Conservation (phyloP, 140 eudicot genomes). For the Senecio squalidus region DNA sequence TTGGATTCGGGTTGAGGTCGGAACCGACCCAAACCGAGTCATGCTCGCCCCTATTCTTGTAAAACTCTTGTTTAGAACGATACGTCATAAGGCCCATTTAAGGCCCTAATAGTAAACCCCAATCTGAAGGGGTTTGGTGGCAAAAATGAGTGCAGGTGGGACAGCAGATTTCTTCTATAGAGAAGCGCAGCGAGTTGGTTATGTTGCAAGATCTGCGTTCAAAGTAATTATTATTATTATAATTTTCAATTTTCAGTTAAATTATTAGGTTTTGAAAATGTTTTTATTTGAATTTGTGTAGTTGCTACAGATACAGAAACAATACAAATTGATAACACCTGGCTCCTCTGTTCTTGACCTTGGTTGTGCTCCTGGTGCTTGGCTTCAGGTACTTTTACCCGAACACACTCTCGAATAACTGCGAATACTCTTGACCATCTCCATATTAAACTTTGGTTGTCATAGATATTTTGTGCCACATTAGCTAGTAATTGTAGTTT, state of each 20-base stretch:
- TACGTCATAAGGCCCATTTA: no score
- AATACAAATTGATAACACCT: constrained; percentile 63
- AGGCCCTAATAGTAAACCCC: no score
- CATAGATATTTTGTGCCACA: no score
- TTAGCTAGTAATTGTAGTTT: no score
- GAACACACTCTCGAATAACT: no score
- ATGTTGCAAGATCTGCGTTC: constrained; percentile 95
- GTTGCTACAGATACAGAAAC: constrained; percentile 90
- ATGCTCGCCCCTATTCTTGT: no score
- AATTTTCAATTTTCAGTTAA: not conserved
- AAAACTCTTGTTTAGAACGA: no score
- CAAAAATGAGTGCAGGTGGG: constrained; percentile 48
- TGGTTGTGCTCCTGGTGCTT: constrained; percentile 99
- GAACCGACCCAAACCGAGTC: no score
- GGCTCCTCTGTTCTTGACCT: constrained; percentile 92
- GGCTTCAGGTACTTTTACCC: constrained; percentile 81
- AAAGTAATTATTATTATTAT: constrained; percentile 40
- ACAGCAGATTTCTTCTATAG: constrained; percentile 86
- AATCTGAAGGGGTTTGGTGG: not conserved
- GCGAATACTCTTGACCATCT: no score
- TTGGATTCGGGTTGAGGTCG: no score
- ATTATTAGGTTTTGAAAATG: not conserved
- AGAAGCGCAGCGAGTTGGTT: constrained; percentile 96
- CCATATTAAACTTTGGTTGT: no score
- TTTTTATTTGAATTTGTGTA: constrained; percentile 21